These are phyloP conservation scores for Erythrophleum ivorense DNA, from an alignment of 331 rosid species.

Conservation along the genomic window DNA sequence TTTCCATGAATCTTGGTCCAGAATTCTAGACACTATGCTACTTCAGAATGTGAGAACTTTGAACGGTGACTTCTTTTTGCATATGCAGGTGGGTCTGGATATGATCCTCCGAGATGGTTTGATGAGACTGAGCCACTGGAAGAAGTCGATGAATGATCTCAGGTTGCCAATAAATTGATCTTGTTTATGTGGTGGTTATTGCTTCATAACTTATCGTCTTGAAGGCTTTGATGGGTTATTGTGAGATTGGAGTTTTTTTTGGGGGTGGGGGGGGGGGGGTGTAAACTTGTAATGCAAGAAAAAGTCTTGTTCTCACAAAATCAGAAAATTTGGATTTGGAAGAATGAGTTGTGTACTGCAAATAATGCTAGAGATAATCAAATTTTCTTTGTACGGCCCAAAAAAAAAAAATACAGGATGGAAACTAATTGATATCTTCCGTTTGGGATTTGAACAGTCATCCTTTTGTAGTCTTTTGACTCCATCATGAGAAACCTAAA, in stretches of 20 bases:
- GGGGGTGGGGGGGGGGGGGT: not conserved
- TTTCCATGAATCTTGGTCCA: constrained; percentile 3
- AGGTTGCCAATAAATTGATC: constrained; percentile 12
- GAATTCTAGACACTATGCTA: not conserved
- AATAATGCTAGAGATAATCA: constrained; percentile 1
- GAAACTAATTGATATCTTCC: constrained; percentile 2
- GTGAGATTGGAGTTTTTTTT: constrained; percentile 20
- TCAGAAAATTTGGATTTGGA: not conserved
- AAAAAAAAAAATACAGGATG: not conserved
- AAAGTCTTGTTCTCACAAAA: constrained; percentile 13
- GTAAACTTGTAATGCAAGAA: constrained; percentile 21
- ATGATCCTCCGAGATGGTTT: constrained; percentile 95
- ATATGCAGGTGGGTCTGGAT: constrained; percentile 62
- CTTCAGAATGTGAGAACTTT: not conserved
- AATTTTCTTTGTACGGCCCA: constrained; percentile 6
- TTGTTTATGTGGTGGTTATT: not conserved
- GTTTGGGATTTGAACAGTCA: not conserved
- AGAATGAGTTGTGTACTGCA: not conserved
- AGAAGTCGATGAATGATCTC: constrained; percentile 47
- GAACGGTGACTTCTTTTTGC: constrained; percentile 9
- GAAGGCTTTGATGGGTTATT: constrained; percentile 15
- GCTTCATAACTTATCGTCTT: constrained; percentile 17
- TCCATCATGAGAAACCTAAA: constrained; percentile 19
- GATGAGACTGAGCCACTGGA: constrained; percentile 55
- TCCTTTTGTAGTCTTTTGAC: not conserved